A percentile compares a stretch with the other conserved stretches of the same genome.
These are phyloP conservation scores for Fusarium xyrophilum DNA, from an alignment of 2,329 filamentous ascomycete species.

Conservation along the genomic window DNA sequence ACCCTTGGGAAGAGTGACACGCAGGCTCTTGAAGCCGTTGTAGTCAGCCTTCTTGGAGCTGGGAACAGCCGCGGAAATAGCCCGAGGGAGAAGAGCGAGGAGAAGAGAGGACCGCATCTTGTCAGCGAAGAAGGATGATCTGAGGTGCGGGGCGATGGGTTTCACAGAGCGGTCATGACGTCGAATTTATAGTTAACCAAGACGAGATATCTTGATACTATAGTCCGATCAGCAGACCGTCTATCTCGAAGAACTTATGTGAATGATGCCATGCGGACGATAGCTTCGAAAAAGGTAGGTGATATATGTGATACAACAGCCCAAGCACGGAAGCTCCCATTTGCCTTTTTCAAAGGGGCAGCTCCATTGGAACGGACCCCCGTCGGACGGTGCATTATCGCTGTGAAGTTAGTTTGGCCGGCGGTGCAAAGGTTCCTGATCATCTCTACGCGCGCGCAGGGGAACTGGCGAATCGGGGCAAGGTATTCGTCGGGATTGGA, in stretches of 20 bases:
- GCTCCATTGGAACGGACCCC: not conserved
- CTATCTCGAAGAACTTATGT: constrained; percentile 18
- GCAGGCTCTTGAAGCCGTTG: constrained; percentile 32
- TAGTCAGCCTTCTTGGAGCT: constrained; percentile 33
- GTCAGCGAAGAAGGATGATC: not conserved
- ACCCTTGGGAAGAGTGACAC: constrained; percentile 21
- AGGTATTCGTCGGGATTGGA: not conserved
- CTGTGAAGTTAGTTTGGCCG: constrained; percentile 13
- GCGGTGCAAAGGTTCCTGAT: constrained; percentile 25
- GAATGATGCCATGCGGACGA: constrained; percentile 23
- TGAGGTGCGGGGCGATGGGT: constrained; percentile 1
- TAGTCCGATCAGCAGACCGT: not conserved
- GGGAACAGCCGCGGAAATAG: constrained; percentile 16
- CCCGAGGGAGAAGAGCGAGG: constrained; percentile 19
- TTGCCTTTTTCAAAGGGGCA: constrained; percentile 25
- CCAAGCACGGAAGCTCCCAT: constrained; percentile 32
- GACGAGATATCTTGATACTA: not conserved
- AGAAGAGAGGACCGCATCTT: constrained; percentile 19
- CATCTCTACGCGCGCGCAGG: constrained; percentile 12
- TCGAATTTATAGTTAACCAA: constrained; percentile 10
- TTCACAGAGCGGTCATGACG: not conserved
- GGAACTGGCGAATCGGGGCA: not conserved
- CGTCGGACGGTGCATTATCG: constrained; percentile 14
- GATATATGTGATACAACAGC: constrained; percentile 23
- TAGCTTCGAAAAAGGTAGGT: constrained; percentile 29